These are phyloP conservation scores for Epichloe sylvatica DNA, from an alignment of 2,329 filamentous ascomycete genomes.

Conservation along the genomic window DNA sequence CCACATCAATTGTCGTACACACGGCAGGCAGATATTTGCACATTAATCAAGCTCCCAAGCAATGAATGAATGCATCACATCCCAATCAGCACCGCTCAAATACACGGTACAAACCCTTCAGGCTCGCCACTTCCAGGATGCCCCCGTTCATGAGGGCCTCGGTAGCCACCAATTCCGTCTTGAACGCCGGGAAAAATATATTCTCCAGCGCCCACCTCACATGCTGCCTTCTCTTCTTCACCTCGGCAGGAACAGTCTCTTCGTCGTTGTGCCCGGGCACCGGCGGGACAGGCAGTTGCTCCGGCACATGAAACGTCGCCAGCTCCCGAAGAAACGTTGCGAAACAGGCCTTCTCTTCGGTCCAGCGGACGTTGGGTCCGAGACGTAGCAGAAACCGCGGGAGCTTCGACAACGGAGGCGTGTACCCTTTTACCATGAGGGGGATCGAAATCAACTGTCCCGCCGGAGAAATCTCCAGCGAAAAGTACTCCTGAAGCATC, in stretches of 20 bases:
- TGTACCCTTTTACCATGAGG: conserved; percentile 77
- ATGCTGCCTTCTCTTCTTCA: conserved; percentile 49
- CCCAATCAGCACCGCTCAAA: conserved; percentile 76
- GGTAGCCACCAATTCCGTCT: conserved; percentile 69
- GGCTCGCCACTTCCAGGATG: conserved; percentile 74
- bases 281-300: conserved; percentile 51
- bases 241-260: conserved; percentile 29
- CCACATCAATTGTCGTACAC: neutral
- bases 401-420: conserved; percentile 71
- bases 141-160: conserved; percentile 57
- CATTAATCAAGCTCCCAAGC: neutral
- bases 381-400: conserved; percentile 78
- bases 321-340: conserved; percentile 72
- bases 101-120: conserved; percentile 85
- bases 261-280: conserved; percentile 23
- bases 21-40: neutral
- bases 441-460: conserved; percentile 71
- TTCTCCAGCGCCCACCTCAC: conserved; percentile 69
- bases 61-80: neutral
- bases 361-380: conserved; percentile 81
- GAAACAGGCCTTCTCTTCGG: conserved; percentile 72
- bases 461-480: conserved; percentile 62
- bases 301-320: conserved; percentile 81
- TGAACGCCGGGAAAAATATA: conserved; percentile 80
- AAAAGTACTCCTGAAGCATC: conserved; percentile 90